These are phyloP conservation scores for Miamiensis avidus DNA, from an alignment of 169 alveolate species.

Conservation along the genomic window DNA sequence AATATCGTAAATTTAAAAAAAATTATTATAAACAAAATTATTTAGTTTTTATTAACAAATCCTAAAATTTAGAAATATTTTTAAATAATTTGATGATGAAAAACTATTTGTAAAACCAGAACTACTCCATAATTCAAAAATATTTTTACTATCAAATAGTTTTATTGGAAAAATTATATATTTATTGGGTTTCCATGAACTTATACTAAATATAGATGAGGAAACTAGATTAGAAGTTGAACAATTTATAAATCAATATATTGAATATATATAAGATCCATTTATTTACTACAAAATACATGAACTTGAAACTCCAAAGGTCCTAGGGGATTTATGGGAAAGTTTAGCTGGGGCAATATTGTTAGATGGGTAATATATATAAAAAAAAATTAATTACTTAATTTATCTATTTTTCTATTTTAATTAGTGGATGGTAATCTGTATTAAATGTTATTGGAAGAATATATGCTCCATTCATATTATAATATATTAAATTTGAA, in stretches of 20 bases:
- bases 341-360: conserved; percentile 15
- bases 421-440: not conserved
- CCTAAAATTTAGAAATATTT: not conserved
- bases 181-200: not conserved
- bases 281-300: not conserved
- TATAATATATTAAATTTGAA: not conserved
- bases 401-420: too few species aligned
- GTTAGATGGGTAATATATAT: not conserved
- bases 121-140: conserved; percentile 6
- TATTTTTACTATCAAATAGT: conserved; percentile 3
- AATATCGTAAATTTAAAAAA: conserved; percentile 2
- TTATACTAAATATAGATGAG: conserved; percentile 1
- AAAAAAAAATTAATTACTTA: too few species aligned
- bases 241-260: conserved; percentile 3
- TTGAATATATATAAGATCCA: not conserved
- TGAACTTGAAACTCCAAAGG: conserved; percentile 11
- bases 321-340: conserved; percentile 26
- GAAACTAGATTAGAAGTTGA: not conserved
- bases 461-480: conserved; percentile 14
- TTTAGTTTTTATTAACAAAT: too few species aligned
- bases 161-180: conserved; percentile 11
- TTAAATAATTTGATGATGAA: not conserved
- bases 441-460: conserved; percentile 1
- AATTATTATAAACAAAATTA: not conserved
- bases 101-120: not conserved